phyloP scores from a whole-genome alignment of 1,139 yeast species.

The Pichia sp. region DNA sequence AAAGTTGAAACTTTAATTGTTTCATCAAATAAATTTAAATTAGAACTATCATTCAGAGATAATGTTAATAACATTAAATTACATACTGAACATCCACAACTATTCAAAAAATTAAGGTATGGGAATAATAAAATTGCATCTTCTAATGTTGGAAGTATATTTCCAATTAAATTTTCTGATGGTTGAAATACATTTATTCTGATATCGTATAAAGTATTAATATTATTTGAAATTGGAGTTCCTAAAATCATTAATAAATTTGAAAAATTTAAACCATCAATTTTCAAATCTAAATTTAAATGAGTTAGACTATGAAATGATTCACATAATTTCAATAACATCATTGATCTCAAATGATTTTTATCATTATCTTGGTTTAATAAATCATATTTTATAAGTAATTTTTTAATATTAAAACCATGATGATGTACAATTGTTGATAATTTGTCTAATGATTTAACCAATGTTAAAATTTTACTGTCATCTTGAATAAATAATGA shows the following conservation, averaged over 20 bases:
- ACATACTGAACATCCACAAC: constrained; percentile 22
- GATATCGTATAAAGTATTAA: constrained; percentile 20
- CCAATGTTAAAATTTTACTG: constrained; percentile 24
- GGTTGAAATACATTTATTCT: constrained; percentile 25
- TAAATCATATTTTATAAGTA: constrained; percentile 23
- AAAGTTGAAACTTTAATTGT: constrained; percentile 27
- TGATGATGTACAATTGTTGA: constrained; percentile 20
- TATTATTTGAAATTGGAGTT: constrained; percentile 24
- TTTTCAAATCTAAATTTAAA: constrained; percentile 22
- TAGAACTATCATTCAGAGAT: constrained; percentile 3
- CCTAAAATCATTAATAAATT: constrained; percentile 29
- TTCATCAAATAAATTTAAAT: constrained; percentile 16
- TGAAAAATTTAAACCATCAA: constrained; percentile 25
- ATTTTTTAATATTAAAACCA: constrained; percentile 20
- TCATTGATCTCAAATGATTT: constrained; percentile 28
- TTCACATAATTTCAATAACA: constrained; percentile 26
- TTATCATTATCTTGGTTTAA: constrained; percentile 23
- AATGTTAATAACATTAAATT: constrained; percentile 13
- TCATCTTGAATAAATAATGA: constrained; percentile 28
- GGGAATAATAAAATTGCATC: constrained; percentile 27
- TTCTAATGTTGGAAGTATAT: constrained; percentile 24
- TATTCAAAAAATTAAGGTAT: constrained; percentile 21
- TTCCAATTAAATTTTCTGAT: constrained; percentile 27
- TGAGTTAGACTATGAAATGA: constrained; percentile 20
- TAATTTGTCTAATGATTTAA: constrained; percentile 25